Evolutionary conservation across 257 asterid species (phyloP).

Genomic region (Petunia axillaris): DNA sequence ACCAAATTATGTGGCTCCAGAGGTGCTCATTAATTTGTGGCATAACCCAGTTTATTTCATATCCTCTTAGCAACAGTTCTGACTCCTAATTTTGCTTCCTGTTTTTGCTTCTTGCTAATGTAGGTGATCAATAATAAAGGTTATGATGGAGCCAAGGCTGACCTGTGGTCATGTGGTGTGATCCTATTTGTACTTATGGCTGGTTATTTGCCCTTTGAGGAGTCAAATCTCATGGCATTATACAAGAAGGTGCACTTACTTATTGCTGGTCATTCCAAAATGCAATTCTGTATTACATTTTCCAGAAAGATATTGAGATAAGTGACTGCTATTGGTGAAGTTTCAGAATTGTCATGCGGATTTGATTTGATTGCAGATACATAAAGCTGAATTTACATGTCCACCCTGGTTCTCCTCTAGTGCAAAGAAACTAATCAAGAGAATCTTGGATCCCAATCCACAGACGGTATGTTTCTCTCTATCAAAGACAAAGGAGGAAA

Average conservation of each 20-base stretch:
- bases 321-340: constrained; percentile 11
- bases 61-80: background rate
- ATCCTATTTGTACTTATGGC: constrained; percentile 58
- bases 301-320: constrained; percentile 9
- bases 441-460: constrained; percentile 93
- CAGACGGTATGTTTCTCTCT: constrained; percentile 55
- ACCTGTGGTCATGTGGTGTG: constrained; percentile 87
- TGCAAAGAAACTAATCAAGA: constrained; percentile 80
- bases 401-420: constrained; percentile 93
- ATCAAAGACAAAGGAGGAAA: background rate
- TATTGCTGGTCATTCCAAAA: background rate
- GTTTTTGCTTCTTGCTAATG: constrained; percentile 17
- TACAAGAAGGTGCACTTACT: constrained; percentile 47
- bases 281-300: background rate
- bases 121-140: constrained; percentile 94
- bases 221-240: constrained; percentile 66
- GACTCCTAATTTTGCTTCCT: background rate
- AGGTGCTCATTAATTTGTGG: constrained; percentile 47
- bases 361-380: constrained; percentile 62
- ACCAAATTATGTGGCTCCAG: constrained; percentile 98
- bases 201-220: constrained; percentile 83
- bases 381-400: constrained; percentile 83
- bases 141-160: constrained; percentile 97
- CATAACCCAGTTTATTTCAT: constrained; percentile 9
- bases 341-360: constrained; percentile 11